Evolutionary conservation across 148 eudicot species (phyloP).

Genomic region (Amaranthus cruentus): DNA sequence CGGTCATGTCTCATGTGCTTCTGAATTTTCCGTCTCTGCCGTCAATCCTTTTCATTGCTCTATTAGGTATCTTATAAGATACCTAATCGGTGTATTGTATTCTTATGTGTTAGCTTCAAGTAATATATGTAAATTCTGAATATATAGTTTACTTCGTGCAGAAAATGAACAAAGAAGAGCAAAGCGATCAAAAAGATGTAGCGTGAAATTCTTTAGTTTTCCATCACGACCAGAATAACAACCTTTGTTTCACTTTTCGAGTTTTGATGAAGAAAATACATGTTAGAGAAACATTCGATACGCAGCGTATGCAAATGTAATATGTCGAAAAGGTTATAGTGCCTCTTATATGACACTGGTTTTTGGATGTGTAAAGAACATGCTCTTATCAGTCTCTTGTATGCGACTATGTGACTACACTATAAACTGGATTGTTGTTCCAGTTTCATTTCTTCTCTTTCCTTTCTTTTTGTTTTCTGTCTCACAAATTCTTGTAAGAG

Average conservation of each 20-base stretch:
- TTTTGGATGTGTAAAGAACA: background rate
- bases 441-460: too few relatives aligned
- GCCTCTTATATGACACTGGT: background rate
- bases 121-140: too few relatives aligned
- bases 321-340: background rate
- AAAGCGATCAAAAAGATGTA: constrained; percentile 20
- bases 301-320: constrained; percentile 6
- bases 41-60: too few relatives aligned
- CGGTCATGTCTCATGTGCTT: too few relatives aligned
- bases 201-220: constrained; percentile 18
- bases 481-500: too few relatives aligned
- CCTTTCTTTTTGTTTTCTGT: too few relatives aligned
- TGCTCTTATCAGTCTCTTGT: background rate
- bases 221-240: background rate
- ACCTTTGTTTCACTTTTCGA: background rate
- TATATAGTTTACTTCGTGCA: constrained; percentile 12
- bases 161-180: constrained; percentile 36
- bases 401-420: too few relatives aligned
- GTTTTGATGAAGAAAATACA: background rate
- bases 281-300: background rate
- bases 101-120: background rate
- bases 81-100: background rate
- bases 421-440: too few relatives aligned
- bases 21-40: too few relatives aligned
- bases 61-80: background rate